Evolutionary conservation across 495 filamentous ascomycete species (phyloP), one percentile per base, ranked within the genome.

Genomic region (Neurospora discreta): DNA sequence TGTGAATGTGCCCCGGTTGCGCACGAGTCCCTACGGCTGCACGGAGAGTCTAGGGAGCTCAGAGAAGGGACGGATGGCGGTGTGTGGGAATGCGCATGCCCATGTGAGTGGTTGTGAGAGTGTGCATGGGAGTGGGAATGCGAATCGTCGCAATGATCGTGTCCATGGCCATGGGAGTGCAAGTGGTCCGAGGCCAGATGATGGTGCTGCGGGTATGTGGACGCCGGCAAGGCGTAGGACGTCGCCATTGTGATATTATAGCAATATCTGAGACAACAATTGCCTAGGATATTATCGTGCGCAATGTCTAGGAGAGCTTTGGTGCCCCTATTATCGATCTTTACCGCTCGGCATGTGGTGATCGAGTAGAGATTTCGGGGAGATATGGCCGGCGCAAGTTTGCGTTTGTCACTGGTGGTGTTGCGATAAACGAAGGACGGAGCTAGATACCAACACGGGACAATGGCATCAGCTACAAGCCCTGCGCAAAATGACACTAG

Each of bases 161-260:
- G 52, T 65, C 52, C 52, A 36, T 65, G 81, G 8, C 79, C 75
- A 72, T 78, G 73, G 6, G 79, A 74, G 46, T 75, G 73, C 16
- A 33, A 73, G 39, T 72, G 74, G 26, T 76, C 77, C 43, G 80
- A 74, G 8, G 75, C 77, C 73, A 80, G 80, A 44, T 81, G 80
- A 39, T 80, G 76, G 77, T 84, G 82, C 58, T 85, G 80, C 18
- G 83, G 78, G 68, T 87, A 76, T 30, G 84, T 79, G 42, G 85
- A 79, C 44, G 82, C 80, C 39, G 85, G 85, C 39, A 87, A 79
- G 52, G 82, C 83, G 74, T 87, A 87, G 2, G 85, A 82, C 15
- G 86, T 82, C 40, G 82, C 81, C 85, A 86, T 86, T 33, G 52
- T 76, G 68, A 38, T 23, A 10, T 65, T 60, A 16, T 60, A 60